Conservation (phyloP, 352 stramenopile genomes). For the Globisporangium apiculatum region DNA sequence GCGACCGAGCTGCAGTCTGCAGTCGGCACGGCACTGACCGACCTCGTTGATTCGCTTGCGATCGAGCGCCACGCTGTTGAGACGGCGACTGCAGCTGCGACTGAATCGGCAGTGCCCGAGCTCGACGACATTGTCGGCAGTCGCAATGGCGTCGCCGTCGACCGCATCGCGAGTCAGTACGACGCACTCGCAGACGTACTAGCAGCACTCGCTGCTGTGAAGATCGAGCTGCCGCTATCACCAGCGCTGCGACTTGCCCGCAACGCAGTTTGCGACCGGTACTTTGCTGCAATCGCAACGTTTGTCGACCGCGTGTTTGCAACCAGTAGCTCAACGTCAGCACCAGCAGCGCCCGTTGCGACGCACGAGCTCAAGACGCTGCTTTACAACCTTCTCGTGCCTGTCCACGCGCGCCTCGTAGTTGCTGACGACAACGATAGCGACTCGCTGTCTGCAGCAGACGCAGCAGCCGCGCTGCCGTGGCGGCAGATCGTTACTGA, state of each 20-base stretch:
- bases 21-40: background rate
- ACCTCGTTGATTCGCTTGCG: background rate
- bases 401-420: conserved; percentile 38
- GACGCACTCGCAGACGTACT: conserved; percentile 23
- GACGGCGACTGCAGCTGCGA: background rate
- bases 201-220: conserved; percentile 21
- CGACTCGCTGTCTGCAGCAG: background rate
- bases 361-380: conserved; percentile 57
- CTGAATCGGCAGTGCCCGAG: conserved; percentile 29
- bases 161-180: conserved; percentile 14
- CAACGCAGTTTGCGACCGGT: conserved; percentile 40
- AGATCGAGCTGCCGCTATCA: conserved; percentile 12
- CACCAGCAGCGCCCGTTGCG: conserved; percentile 20
- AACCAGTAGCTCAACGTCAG: conserved; percentile 9
- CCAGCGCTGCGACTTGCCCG: conserved; percentile 11
- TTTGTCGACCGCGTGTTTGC: conserved; percentile 57
- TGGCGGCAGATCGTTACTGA: conserved; percentile 54
- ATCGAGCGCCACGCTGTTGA: background rate
- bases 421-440: background rate
- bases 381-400: conserved; percentile 41
- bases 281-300: conserved; percentile 40
- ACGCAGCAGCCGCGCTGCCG: conserved; percentile 20
- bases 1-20: background rate
- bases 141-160: background rate
- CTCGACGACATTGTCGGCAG: conserved; percentile 25